Conservation (phyloP, 805 yeast genomes). For the Saccharomycopsis sp. region DNA sequence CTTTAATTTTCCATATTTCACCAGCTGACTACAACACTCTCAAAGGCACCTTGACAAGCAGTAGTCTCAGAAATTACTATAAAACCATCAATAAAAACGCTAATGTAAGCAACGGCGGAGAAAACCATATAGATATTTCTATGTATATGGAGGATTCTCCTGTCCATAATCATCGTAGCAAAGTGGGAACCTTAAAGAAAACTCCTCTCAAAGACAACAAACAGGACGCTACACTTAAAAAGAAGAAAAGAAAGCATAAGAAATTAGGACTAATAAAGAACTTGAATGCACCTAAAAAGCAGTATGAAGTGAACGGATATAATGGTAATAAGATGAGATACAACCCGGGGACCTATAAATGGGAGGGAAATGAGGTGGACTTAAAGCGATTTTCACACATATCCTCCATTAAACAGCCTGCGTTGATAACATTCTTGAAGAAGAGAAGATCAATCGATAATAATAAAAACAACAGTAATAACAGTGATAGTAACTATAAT, state of each 20-base stretch:
- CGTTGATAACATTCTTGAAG: constrained; percentile 17
- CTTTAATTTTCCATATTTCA: neutral
- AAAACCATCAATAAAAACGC: neutral
- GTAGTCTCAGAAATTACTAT: neutral
- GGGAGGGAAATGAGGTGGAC: constrained; percentile 22
- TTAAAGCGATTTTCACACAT: constrained; percentile 13
- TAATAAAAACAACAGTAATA: neutral
- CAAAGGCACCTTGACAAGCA: neutral
- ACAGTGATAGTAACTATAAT: neutral
- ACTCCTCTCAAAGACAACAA: too few relatives aligned
- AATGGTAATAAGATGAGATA: constrained; percentile 19
- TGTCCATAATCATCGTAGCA: neutral
- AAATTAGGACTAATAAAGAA: constrained; percentile 17
- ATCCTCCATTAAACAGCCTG: constrained; percentile 12
- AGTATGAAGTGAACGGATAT: constrained; percentile 16
- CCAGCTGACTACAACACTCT: constrained; percentile 2
- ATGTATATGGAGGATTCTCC: constrained; percentile 12
- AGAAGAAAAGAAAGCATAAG: neutral
- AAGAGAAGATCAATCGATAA: too few relatives aligned
- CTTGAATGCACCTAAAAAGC: constrained; percentile 8
- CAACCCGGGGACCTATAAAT: constrained; percentile 16
- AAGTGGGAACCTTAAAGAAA: constrained; percentile 3
- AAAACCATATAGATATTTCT: constrained; percentile 5
- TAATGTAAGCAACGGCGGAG: too few relatives aligned
- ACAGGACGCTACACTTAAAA: neutral